Conservation (phyloP, 2,329 filamentous ascomycete species). For the Xylariomycetidae sp. region DNA sequence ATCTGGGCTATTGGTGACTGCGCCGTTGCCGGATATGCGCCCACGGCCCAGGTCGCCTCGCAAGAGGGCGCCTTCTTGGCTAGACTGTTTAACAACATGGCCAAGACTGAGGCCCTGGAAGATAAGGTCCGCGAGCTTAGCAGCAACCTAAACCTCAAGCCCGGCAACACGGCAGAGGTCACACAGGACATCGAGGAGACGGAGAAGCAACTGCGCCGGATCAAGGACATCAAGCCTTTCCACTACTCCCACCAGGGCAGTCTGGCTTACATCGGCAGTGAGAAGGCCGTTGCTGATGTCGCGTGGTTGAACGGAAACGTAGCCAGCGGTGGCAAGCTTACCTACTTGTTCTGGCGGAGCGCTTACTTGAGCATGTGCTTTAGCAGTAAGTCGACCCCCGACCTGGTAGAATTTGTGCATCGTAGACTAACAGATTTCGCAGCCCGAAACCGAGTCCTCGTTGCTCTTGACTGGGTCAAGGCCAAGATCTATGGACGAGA, state of each 20-base stretch:
- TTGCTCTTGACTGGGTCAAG: slow-evolving; percentile 94
- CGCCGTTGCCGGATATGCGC: slow-evolving; percentile 94
- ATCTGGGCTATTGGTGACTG: slow-evolving; percentile 99
- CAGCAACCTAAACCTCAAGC: slow-evolving; percentile 54
- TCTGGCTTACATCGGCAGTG: slow-evolving; percentile 95
- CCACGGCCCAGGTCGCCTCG: slow-evolving; percentile 91
- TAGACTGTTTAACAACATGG: slow-evolving; percentile 97
- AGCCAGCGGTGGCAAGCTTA: slow-evolving; percentile 86
- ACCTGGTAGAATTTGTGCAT: background rate
- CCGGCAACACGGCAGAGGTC: slow-evolving; percentile 62
- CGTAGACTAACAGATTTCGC: slow-evolving; percentile 14
- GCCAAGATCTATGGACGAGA: slow-evolving; percentile 95
- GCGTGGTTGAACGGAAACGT: slow-evolving; percentile 97
- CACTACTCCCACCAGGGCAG: slow-evolving; percentile 98
- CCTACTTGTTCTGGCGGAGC: slow-evolving; percentile 97
- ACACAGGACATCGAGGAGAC: slow-evolving; percentile 74
- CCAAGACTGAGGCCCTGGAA: slow-evolving; percentile 84
- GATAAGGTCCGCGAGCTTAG: slow-evolving; percentile 66
- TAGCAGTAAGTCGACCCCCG: slow-evolving; percentile 69
- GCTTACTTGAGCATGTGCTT: slow-evolving; percentile 99
- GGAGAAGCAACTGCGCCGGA: slow-evolving; percentile 80
- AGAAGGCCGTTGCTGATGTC: slow-evolving; percentile 96
- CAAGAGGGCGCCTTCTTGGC: slow-evolving; percentile 96
- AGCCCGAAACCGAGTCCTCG: slow-evolving; percentile 92
- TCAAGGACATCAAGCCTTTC: slow-evolving; percentile 96